Conservation (phyloP, 2,329 filamentous ascomycete species). For the Fusarium sp. region DNA sequence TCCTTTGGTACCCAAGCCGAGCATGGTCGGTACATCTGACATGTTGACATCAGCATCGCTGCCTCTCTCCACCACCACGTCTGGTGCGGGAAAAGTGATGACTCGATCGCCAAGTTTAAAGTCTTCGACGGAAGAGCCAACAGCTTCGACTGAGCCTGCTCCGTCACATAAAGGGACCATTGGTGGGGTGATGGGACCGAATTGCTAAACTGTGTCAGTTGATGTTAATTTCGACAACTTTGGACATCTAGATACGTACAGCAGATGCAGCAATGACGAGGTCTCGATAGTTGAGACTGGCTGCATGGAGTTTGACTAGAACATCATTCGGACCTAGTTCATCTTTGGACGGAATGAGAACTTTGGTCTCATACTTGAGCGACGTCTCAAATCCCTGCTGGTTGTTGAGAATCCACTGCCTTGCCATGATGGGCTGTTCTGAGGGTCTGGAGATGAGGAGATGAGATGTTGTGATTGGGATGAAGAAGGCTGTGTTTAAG, state of each 20-base stretch:
- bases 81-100: conserved; percentile 56
- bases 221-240: not conserved
- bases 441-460: accelerated
- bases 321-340: conserved; percentile 67
- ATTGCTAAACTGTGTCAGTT: conserved; percentile 21
- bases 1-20: conserved; percentile 68
- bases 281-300: conserved; percentile 61
- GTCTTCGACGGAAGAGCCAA: conserved; percentile 61
- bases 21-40: conserved; percentile 53
- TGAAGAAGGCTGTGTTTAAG: not conserved
- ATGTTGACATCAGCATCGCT: conserved; percentile 40
- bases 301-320: conserved; percentile 65
- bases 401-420: conserved; percentile 39
- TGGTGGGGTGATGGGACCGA: conserved; percentile 39
- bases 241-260: conserved; percentile 37
- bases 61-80: conserved; percentile 12
- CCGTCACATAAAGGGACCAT: conserved; percentile 53
- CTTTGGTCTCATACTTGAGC: conserved; percentile 46
- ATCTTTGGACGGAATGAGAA: conserved; percentile 9
- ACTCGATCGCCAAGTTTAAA: conserved; percentile 66
- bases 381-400: conserved; percentile 50
- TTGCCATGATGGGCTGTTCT: not conserved
- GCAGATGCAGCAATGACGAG: conserved; percentile 52
- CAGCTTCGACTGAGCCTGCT: conserved; percentile 56
- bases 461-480: not conserved